Conservation (phyloP, 495 filamentous ascomycete genomes). For the Penicillium dipodomyicola region DNA sequence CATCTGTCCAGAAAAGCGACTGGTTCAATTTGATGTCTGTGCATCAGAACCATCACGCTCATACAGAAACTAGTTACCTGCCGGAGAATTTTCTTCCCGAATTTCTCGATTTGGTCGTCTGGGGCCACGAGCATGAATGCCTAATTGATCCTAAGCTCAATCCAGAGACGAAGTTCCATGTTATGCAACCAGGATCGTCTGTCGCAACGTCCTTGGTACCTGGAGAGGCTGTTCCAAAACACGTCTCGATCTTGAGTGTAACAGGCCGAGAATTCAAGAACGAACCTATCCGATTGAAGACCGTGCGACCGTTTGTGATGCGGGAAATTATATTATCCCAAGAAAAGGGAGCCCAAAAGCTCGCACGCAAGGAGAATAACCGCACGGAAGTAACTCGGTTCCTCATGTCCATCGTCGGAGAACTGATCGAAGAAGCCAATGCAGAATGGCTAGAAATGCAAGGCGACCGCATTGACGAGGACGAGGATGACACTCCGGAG, state of each 20-base stretch:
- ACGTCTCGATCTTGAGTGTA: conserved; percentile 81
- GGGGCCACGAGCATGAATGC: conserved; percentile 99
- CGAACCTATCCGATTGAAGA: conserved; percentile 81
- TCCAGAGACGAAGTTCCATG: conserved; percentile 82
- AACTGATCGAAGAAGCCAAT: conserved; percentile 83
- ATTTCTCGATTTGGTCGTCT: conserved; percentile 88
- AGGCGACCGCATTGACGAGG: conserved; percentile 52
- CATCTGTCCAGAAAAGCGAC: conserved; percentile 75
- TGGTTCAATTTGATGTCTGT: conserved; percentile 98
- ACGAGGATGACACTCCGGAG: conserved; percentile 52
- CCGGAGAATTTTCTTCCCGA: conserved; percentile 92
- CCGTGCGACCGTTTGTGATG: conserved; percentile 88
- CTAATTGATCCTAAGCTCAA: conserved; percentile 79
- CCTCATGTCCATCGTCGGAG: conserved; percentile 73
- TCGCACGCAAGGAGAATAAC: conserved; percentile 80
- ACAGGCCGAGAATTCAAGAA: conserved; percentile 77
- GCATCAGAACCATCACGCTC: conserved; percentile 93
- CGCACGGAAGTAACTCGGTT: conserved; percentile 72
- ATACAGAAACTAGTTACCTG: conserved; percentile 85
- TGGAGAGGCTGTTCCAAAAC: conserved; percentile 88
- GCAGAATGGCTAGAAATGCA: conserved; percentile 72
- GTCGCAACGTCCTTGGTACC: conserved; percentile 88
- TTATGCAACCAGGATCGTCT: conserved; percentile 97
- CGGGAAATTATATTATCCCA: conserved; percentile 74
- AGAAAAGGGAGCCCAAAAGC: conserved; percentile 70